Base-by-base conservation (phyloP, 2,329 filamentous ascomycete species). In the Monosporascus sp. region DNA sequence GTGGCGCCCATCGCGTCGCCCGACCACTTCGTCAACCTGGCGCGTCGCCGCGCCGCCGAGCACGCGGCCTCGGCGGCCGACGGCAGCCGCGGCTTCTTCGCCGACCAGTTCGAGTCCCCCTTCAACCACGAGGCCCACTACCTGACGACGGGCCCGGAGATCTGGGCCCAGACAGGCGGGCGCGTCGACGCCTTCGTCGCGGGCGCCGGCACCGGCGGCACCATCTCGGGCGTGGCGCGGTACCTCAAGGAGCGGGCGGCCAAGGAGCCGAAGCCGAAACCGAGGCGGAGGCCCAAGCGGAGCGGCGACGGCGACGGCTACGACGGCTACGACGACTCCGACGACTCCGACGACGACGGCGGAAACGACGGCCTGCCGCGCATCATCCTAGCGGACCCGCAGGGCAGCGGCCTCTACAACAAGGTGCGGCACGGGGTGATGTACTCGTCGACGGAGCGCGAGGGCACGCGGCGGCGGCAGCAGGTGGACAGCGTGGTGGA, bases 401-500 rank as follows among this genome's bases (percentile, higher is more conserved):
- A 95, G 68, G 94, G 94, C 9, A 96, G 90, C 68, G 94, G 94
- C 0, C 76, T 99, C 26, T 97, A 88, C 76, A 96, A 99, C 74
- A 88, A 90, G 66, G 80, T 99, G 60, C 88, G 88, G 62, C 89
- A 94, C 70, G 94, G 93, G 5, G 94, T 99, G 56, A 96, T 99
- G 90, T 99, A 97, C 72, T 88, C 91, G 55, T 65, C 80, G 1
- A 95, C 89, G 31, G 94, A 99, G 73, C 83, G 81, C 59, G 94
- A 99, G 76, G 94, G 94, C 4, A 97, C 93, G 14, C 79, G 94
- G 15, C 81, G 95, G 48, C 80, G 94, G 55, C 86, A 89, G 63
- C 95, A 99, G 72, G 91, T 99, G 50, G 95, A 99, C 74, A 92
- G 88, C 5, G 90, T 99, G 59, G 91, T 99, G 28, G 95, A 99